Evolutionary conservation across 768 basidiomycete species (phyloP), one percentile per base, ranked within the genome.

Genomic region (Filobasidium wieringae): DNA sequence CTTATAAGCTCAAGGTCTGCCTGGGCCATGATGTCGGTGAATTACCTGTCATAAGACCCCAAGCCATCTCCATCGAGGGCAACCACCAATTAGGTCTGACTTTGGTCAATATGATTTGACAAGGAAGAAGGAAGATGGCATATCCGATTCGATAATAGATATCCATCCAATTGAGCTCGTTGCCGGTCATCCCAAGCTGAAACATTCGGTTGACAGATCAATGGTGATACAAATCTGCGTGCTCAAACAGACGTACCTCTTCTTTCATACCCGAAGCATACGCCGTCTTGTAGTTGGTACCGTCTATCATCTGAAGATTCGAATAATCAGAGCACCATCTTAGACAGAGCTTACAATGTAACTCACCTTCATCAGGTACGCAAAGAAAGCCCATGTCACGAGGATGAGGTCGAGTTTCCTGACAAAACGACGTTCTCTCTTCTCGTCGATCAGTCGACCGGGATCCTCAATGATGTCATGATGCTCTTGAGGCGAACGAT

Each of bases 21-120:
- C 30, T 30, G 17, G n/a, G 29, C 24, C 1, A 41, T 30, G 27
- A 34, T 22, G 4, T 4, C 4, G 29, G 1, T 22, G n/a, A 54
- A 45, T 27, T 27, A 57, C 52, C 53, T 1, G 62, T 63, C 50
- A 66, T 55, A 11, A 59, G 12, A 2, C 64, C 64, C 64, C 52
- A 63, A 29, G 51, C 45, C 12, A 63, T 31, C 55, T 66, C 64
- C 31, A 64, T 55, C 19, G 55, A 45, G 0, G 65, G 63, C 32
- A 68, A 39, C 62, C 62, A 68, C 36, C 51, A 55, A 12, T 60
- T 54, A 3, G 69, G 64, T 4, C 59, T 32, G 34, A 68, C 43
- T 14, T 62, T 62, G 51, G 66, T 65, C 45, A 71, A 57, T 24
- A 71, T 64, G 59, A 66, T 15, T 39, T 68, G 67, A 2, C 65